Percentiles rank a stretch among this genome's conserved stretches.
phyloP scores from a whole-genome alignment of 176 grass and related monocot species.

The Phoenix roebelenii region DNA sequence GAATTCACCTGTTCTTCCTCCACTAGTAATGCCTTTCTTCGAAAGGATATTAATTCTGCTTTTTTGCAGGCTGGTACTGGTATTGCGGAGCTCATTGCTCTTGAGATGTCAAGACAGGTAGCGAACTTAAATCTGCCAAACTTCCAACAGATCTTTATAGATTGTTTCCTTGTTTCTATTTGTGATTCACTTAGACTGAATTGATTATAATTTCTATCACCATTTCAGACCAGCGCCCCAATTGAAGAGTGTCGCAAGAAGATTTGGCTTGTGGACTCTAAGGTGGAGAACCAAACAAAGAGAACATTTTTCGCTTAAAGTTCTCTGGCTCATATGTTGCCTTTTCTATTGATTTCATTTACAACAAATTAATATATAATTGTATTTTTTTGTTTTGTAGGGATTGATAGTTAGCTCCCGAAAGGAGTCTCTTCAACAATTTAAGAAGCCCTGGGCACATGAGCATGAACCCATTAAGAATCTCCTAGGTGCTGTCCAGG shows the following conservation, averaged over 20 bases:
- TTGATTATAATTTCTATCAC: constrained; percentile 18
- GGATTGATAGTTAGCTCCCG: constrained; percentile 82
- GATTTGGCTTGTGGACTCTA: constrained; percentile 95
- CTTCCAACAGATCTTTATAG: not conserved
- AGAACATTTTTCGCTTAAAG: not conserved
- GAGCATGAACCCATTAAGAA: constrained; percentile 62
- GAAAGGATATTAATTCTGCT: constrained; percentile 9
- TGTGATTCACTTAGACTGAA: not conserved
- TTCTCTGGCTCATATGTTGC: not conserved
- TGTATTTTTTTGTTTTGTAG: constrained; percentile 31
- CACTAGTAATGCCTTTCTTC: not conserved
- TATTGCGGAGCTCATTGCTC: constrained; percentile 97
- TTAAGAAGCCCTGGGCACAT: constrained; percentile 96
- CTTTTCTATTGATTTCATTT: not conserved
- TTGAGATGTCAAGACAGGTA: constrained; percentile 96
- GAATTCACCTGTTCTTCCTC: too few species aligned
- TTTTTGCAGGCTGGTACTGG: constrained; percentile 88
- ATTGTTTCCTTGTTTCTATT: not conserved
- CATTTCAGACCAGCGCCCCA: constrained; percentile 65
- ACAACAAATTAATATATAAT: too few species aligned
- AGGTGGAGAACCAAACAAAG: constrained; percentile 37
- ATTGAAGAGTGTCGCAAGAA: constrained; percentile 87
- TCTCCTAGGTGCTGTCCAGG: constrained; percentile 75
- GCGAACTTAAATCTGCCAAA: constrained; percentile 7
- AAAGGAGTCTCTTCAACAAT: constrained; percentile 63